Evolutionary conservation across 805 yeast genomes (phyloP).

Genomic region (Metschnikowia koreensis): DNA sequence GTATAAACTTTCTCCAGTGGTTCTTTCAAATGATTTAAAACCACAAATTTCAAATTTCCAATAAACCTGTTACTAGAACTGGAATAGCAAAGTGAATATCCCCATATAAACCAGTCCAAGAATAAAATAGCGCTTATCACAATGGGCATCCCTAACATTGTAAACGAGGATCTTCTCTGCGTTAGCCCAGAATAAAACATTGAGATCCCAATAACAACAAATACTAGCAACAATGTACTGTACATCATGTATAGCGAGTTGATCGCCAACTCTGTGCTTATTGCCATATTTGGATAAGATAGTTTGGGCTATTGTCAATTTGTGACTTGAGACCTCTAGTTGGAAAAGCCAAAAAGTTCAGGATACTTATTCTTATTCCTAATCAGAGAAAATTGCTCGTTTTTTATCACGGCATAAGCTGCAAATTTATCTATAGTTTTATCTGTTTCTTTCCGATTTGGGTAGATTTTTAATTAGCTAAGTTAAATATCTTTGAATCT

Average conservation of each 20-base stretch:
- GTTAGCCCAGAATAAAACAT: constrained; percentile 44
- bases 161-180: constrained; percentile 40
- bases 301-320: no score
- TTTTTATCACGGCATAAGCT: not conserved
- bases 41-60: constrained; percentile 33
- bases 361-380: not conserved
- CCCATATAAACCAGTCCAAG: constrained; percentile 46
- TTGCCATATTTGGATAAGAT: constrained; percentile 1
- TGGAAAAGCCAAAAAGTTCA: not conserved
- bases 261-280: constrained; percentile 10
- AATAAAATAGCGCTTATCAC: constrained; percentile 31
- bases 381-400: not conserved
- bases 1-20: constrained; percentile 18
- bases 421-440: not conserved
- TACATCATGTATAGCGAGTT: constrained; percentile 36
- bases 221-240: constrained; percentile 33
- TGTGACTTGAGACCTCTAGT: not conserved
- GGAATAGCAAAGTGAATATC: constrained; percentile 42
- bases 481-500: no score
- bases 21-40: constrained; percentile 16
- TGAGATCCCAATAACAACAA: constrained; percentile 35
- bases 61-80: constrained; percentile 34
- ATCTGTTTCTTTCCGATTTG: no score
- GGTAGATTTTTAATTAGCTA: no score
- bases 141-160: constrained; percentile 39